Conservation (phyloP, 345 rosid genomes). For the Excoecaria cochinchinensis region DNA sequence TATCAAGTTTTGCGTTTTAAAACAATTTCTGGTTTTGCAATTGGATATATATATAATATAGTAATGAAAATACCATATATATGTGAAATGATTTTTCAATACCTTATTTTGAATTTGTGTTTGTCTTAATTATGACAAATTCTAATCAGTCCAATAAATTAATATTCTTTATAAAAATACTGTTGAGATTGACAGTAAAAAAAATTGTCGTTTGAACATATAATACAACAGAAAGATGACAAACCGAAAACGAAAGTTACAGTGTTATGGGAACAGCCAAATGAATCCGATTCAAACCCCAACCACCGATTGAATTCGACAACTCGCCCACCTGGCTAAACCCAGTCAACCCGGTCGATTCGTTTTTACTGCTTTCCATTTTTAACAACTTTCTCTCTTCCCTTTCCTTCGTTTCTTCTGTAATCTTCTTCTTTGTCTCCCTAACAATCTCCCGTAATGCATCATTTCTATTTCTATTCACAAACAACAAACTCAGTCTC, state of each 20-base stretch:
- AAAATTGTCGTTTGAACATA: no score
- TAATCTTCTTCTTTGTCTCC: constrained; percentile 15
- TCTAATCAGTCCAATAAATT: no score
- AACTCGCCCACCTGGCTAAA: not conserved
- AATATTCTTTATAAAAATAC: no score
- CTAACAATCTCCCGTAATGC: constrained; percentile 45
- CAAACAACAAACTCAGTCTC: constrained; percentile 40
- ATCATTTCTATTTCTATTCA: constrained; percentile 43
- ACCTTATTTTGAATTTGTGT: no score
- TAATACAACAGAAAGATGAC: no score
- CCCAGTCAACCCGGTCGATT: constrained; percentile 17
- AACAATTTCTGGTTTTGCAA: no score
- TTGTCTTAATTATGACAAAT: no score
- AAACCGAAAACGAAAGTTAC: not conserved
- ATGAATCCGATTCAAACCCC: constrained; percentile 5
- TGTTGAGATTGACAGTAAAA: no score
- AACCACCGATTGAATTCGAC: constrained; percentile 4
- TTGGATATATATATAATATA: no score
- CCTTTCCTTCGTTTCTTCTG: constrained; percentile 23
- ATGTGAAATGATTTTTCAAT: no score
- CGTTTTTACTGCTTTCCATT: constrained; percentile 2
- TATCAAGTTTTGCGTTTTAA: no score
- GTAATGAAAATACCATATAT: no score
- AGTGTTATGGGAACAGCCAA: not conserved
- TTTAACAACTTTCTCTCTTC: constrained; percentile 22